phyloP scores from a whole-genome alignment of 1,284 basidiomycete genomes.

The Wallemia mellicola region DNA sequence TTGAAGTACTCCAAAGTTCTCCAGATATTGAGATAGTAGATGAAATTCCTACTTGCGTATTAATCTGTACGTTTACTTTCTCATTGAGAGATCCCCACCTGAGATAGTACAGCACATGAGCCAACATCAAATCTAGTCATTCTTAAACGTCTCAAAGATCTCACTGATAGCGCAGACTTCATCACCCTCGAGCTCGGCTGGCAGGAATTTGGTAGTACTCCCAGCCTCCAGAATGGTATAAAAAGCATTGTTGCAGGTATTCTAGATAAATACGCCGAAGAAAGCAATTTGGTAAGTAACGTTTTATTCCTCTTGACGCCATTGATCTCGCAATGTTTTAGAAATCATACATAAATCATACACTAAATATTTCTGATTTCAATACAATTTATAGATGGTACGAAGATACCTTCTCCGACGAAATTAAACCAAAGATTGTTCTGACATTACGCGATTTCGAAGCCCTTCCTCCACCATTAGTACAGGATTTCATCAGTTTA shows the following conservation, averaged over 20 bases:
- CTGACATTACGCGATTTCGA: not conserved
- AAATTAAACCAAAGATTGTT: not conserved
- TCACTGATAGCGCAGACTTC: not conserved
- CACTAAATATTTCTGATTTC: not conserved
- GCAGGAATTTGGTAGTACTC: not conserved
- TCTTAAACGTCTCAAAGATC: not conserved
- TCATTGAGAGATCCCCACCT: not conserved
- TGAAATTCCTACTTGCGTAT: not conserved
- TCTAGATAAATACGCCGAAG: not conserved
- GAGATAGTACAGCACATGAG: not conserved
- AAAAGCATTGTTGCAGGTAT: not conserved
- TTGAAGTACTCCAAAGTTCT: not conserved
- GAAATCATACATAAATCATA: not conserved
- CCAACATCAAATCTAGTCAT: not conserved
- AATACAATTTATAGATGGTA: not conserved
- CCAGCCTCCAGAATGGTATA: not conserved
- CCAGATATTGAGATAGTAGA: not conserved
- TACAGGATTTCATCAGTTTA: not conserved
- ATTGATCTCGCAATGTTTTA: not conserved
- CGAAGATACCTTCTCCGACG: not conserved
- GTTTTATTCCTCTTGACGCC: not conserved
- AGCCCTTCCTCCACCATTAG: not conserved
- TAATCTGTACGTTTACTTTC: not conserved
- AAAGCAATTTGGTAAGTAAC: not conserved
- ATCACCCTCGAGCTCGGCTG: not conserved